A percentile compares a stretch with the other conserved stretches of the same genome.
Conservation (phyloP, 1,284 basidiomycete genomes). For the Puccinia polysora region DNA sequence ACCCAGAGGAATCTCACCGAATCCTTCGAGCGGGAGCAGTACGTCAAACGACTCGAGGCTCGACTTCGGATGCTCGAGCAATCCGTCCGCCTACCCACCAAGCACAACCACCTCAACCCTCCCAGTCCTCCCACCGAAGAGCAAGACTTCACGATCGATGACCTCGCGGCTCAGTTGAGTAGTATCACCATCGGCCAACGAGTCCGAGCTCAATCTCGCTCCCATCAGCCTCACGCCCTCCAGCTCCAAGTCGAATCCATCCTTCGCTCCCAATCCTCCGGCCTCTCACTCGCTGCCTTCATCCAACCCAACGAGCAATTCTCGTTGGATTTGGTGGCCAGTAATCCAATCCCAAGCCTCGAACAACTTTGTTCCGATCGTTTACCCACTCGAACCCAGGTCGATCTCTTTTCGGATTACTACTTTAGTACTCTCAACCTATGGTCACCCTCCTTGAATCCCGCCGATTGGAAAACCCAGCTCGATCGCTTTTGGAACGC, state of each 20-base stretch:
- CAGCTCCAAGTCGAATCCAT: constrained; percentile 23
- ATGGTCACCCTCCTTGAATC: constrained; percentile 13
- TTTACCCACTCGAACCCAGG: not conserved
- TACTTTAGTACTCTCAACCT: constrained; percentile 23
- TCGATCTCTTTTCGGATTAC: not conserved
- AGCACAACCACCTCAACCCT: not conserved
- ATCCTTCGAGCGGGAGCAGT: constrained; percentile 18
- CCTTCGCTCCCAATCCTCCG: not conserved
- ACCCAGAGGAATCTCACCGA: not conserved
- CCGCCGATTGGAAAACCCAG: constrained; percentile 18
- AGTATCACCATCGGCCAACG: constrained; percentile 33
- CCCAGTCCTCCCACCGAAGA: not conserved
- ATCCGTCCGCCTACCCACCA: not conserved
- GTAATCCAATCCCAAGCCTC: not conserved
- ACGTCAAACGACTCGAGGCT: constrained; percentile 24
- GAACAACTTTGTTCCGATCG: constrained; percentile 20
- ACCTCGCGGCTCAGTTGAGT: constrained; percentile 25
- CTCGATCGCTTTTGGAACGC: constrained; percentile 4
- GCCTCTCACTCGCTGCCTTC: not conserved
- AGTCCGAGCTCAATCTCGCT: not conserved
- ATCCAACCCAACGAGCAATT: constrained; percentile 13
- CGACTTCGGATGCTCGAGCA: constrained; percentile 24
- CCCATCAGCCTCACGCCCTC: not conserved
- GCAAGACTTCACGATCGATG: constrained; percentile 27
- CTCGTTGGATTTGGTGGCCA: constrained; percentile 12